Percentiles rank a stretch among this genome's conserved stretches.
Evolutionary conservation across 495 filamentous ascomycete genomes (phyloP).

Genomic region (Neurospora africana): DNA sequence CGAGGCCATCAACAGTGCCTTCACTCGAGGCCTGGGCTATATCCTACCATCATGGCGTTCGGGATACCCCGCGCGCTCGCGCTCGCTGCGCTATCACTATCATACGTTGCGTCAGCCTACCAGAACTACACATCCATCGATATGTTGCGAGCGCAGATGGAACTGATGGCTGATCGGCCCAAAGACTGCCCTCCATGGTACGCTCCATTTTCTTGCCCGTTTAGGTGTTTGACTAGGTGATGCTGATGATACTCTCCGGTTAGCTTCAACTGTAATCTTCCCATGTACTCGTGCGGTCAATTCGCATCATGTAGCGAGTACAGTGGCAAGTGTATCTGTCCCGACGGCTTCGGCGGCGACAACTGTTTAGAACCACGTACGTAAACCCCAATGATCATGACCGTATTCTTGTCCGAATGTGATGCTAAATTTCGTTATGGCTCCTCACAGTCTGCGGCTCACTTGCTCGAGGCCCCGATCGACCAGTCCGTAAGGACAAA

Average conservation of each 20-base stretch:
- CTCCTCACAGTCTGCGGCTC: constrained; percentile 61
- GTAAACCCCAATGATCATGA: constrained; percentile 6
- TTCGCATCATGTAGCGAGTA: constrained; percentile 75
- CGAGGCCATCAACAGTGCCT: background rate
- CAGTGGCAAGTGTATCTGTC: constrained; percentile 85
- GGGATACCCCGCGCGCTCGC: constrained; percentile 21
- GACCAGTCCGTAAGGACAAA: constrained; percentile 54
- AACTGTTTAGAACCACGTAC: constrained; percentile 74
- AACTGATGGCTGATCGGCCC: constrained; percentile 43
- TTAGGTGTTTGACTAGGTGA: background rate
- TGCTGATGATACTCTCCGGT: constrained; percentile 7
- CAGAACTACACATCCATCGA: constrained; percentile 37
- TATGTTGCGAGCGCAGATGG: constrained; percentile 40
- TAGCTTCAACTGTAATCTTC: constrained; percentile 95
- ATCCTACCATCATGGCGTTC: constrained; percentile 27
- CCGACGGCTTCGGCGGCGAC: constrained; percentile 82
- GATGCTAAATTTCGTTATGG: constrained; percentile 7
- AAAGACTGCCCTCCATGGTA: constrained; percentile 57
- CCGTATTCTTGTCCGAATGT: background rate
- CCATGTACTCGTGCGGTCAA: constrained; percentile 81
- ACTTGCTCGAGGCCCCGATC: constrained; percentile 65
- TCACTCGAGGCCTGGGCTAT: constrained; percentile 4
- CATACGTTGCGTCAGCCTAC: constrained; percentile 30
- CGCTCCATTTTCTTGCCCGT: constrained; percentile 4
- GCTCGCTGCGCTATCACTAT: constrained; percentile 30